Conservation (phyloP, 2,329 filamentous ascomycete genomes). For the Fusarium pseudoanthophilum region DNA sequence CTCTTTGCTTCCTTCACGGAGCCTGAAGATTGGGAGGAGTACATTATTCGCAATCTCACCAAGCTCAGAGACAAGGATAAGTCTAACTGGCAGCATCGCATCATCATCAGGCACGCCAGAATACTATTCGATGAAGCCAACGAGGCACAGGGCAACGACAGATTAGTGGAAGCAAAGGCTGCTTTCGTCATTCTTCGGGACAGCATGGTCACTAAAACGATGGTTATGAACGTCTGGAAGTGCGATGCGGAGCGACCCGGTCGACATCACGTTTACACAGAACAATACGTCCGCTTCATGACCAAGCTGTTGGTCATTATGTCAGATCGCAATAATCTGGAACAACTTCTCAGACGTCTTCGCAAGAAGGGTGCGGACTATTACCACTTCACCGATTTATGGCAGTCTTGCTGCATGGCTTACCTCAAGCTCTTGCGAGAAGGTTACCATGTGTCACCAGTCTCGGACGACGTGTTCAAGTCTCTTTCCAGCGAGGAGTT, state of each 20-base stretch:
- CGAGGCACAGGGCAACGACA: constrained; percentile 54
- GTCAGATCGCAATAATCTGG: constrained; percentile 79
- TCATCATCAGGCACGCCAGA: constrained; percentile 77
- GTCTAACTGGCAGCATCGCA: constrained; percentile 94
- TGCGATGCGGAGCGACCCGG: constrained; percentile 86
- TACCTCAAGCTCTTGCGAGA: constrained; percentile 66
- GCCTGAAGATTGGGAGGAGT: constrained; percentile 69
- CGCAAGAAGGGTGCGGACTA: constrained; percentile 84
- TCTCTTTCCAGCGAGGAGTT: constrained; percentile 65
- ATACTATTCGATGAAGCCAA: constrained; percentile 63
- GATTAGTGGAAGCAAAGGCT: constrained; percentile 75
- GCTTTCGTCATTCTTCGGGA: constrained; percentile 80
- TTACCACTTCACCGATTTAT: constrained; percentile 70
- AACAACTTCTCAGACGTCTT: constrained; percentile 80
- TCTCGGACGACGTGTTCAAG: constrained; percentile 67
- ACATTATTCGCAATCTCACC: constrained; percentile 62
- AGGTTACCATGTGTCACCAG: constrained; percentile 57
- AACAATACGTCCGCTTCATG: constrained; percentile 86
- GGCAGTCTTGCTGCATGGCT: constrained; percentile 65
- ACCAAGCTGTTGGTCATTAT: constrained; percentile 78
- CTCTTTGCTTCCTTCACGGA: constrained; percentile 50
- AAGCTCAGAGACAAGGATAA: constrained; percentile 79
- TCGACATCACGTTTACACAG: constrained; percentile 91
- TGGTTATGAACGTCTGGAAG: constrained; percentile 95
- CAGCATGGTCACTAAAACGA: constrained; percentile 88